Evolutionary conservation across 2,329 filamentous ascomycete genomes (phyloP), one percentile per base, ranked within the genome.

Genomic region (Diaporthe sp.): DNA sequence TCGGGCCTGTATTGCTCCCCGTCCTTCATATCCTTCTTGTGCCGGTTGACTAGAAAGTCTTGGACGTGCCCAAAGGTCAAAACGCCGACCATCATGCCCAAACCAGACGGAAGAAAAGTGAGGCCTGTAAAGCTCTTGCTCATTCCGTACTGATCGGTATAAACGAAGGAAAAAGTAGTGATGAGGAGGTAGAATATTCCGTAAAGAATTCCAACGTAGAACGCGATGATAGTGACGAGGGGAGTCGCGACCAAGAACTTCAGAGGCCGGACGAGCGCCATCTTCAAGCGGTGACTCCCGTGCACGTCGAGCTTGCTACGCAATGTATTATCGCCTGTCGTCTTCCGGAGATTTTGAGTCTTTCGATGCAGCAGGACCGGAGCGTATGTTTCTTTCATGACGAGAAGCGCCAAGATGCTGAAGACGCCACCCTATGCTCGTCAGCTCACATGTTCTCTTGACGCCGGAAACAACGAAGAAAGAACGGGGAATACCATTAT

Each of bases 231-330:
- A 5, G 88, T 84, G 12, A 89, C 81, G 71, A 88, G 88, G 10
- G 86, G 89, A 1, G 84, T 88, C 7, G 84, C 84, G 75, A 92
- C 79, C 4, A 93, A 86, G 78, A 93, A 87, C 77, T 88, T 87
- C 25, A 80, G 74, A 51, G 82, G 84, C n/a, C 81, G 86, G 4
- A 82, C 32, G 22, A 44, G 4, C 0, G 63, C 42, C 7, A 27
- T 44, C 17, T 1, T 25, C 4, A 68, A 13, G 35, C 51, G 37
- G 15, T 44, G 30, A 6, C 37, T 25, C 13, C 76, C 77, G 1
- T 78, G 58, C 9, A 79, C 77, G 1, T 75, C 65, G 79, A 90
- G 85, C 77, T 88, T 88, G 73, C 85, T 79, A 30, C 70, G 75
- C 73, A 76, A 75, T 80, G 59, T 77, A 1, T 70, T 68, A 70